phyloP scores from a whole-genome alignment of 768 basidiomycete species.

The Rhodotorula sphaerocarpa region DNA sequence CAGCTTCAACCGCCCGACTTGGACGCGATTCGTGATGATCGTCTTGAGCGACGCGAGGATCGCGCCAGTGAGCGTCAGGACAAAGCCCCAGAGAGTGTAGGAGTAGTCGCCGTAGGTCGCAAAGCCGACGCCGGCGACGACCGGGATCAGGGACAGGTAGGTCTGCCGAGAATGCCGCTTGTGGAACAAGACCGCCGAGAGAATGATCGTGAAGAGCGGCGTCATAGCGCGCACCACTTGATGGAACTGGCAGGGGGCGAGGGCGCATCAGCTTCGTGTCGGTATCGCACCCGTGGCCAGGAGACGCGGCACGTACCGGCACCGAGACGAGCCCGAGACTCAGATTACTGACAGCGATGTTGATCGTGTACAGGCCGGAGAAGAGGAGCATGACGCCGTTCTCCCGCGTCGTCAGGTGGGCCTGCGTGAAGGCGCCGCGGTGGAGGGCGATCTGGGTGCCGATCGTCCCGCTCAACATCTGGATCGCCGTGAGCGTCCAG shows the following conservation, averaged over 20 bases:
- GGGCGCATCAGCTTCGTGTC: not conserved
- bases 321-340: conserved; percentile 48
- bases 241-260: conserved; percentile 60
- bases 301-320: conserved; percentile 30
- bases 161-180: conserved; percentile 56
- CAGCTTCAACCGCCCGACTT: conserved; percentile 47
- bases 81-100: conserved; percentile 72
- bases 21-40: conserved; percentile 68
- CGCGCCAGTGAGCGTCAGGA: conserved; percentile 82
- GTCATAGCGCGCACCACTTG: conserved; percentile 90
- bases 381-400: conserved; percentile 65
- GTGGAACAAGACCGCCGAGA: conserved; percentile 63
- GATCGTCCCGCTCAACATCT: conserved; percentile 73
- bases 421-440: conserved; percentile 54
- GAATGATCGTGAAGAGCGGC: conserved; percentile 79
- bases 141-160: conserved; percentile 67
- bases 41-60: conserved; percentile 89
- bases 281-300: not conserved
- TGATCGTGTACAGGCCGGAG: conserved; percentile 82
- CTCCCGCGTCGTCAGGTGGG: conserved; percentile 51
- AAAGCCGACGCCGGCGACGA: conserved; percentile 80
- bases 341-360: conserved; percentile 89
- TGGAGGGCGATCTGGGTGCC: conserved; percentile 66
- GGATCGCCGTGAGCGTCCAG: conserved; percentile 86
- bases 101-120: conserved; percentile 88